These are phyloP conservation scores for Tulasnella sp. DNA, from an alignment of 768 basidiomycete species.

Conservation along the genomic window DNA sequence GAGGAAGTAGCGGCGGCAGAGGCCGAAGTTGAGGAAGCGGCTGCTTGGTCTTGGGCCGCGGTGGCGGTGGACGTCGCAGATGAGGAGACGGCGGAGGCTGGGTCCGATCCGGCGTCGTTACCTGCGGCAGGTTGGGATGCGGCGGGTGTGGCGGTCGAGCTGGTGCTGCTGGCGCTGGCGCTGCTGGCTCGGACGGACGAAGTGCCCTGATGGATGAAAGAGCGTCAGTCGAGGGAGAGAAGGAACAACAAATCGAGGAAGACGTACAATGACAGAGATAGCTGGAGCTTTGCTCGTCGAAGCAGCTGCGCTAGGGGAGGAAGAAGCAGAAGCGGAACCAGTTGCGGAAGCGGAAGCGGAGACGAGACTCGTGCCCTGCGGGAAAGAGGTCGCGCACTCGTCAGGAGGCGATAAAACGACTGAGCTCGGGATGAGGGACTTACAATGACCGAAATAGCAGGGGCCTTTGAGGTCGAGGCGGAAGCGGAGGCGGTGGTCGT, in stretches of 20 bases:
- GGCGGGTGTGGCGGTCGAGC: neutral
- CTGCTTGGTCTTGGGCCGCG: constrained; percentile 11
- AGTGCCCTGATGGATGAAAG: neutral
- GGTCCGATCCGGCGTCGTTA: neutral
- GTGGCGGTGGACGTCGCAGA: neutral
- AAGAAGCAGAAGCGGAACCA: neutral
- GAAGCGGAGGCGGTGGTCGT: neutral
- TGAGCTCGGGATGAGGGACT: neutral
- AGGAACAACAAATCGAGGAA: neutral
- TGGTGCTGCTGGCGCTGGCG: too few relatives aligned
- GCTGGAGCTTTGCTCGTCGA: constrained; percentile 6
- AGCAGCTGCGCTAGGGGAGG: neutral
- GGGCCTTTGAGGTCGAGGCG: neutral
- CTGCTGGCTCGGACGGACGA: neutral
- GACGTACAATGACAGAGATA: constrained; percentile 13
- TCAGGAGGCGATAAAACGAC: neutral
- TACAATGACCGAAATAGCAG: constrained; percentile 16
- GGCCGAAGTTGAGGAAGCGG: neutral
- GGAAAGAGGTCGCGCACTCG: neutral
- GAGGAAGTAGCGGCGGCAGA: neutral
- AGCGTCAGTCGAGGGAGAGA: neutral
- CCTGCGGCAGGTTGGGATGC: constrained; percentile 2
- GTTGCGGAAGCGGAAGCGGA: neutral
- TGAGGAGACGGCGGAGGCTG: neutral
- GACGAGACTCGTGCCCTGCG: neutral